phyloP scores from a whole-genome alignment of 176 grass and related monocot genomes.

The Juncus effusus region DNA sequence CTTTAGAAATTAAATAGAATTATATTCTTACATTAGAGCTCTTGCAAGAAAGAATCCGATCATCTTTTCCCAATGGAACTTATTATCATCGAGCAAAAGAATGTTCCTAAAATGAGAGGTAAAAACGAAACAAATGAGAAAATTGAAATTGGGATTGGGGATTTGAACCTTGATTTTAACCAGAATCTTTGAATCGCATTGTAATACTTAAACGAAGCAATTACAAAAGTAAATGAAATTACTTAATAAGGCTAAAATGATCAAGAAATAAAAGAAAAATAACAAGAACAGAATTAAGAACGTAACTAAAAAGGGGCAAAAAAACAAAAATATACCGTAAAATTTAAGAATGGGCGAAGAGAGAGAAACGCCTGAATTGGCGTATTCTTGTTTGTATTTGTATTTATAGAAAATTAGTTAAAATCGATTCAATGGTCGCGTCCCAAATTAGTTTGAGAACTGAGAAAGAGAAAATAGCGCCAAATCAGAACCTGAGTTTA shows the following conservation, averaged over 20 bases:
- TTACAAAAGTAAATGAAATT: background rate
- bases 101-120: constrained; percentile 4
- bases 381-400: constrained; percentile 5
- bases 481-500: too few species aligned
- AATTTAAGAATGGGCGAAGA: background rate
- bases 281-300: background rate
- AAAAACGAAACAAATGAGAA: background rate
- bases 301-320: background rate
- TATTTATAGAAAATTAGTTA: background rate
- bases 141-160: background rate
- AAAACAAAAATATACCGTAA: too few species aligned
- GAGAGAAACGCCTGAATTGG: background rate
- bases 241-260: background rate
- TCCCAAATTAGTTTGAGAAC: background rate
- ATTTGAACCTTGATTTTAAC: too few species aligned
- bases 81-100: background rate
- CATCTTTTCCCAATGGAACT: constrained; percentile 38
- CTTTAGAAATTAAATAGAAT: background rate
- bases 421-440: constrained; percentile 16
- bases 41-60: constrained; percentile 51
- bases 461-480: too few species aligned
- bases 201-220: background rate
- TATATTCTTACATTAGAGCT: constrained; percentile 46
- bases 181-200: too few species aligned
- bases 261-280: constrained; percentile 19